phyloP scores from a whole-genome alignment of 2,329 filamentous ascomycete genomes.

The Elsinoe australis region DNA sequence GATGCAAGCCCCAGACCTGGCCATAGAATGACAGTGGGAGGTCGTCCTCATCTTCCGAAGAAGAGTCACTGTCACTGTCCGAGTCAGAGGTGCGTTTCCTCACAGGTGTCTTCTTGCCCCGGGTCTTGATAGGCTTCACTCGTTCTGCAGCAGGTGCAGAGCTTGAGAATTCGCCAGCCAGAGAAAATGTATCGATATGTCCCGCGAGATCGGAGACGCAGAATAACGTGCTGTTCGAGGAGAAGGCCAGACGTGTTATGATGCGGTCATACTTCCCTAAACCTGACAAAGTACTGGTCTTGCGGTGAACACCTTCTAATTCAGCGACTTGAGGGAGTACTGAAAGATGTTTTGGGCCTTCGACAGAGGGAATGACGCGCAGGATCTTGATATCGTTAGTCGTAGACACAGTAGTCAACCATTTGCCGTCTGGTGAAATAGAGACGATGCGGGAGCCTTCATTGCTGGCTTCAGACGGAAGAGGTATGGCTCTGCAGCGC shows the following conservation, averaged over 20 bases:
- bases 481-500: constrained; percentile 60
- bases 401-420: constrained; percentile 52
- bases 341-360: constrained; percentile 32
- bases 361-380: constrained; percentile 41
- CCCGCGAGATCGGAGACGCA: constrained; percentile 76
- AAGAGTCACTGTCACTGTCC: constrained; percentile 32
- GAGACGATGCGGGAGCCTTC: constrained; percentile 62
- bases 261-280: constrained; percentile 67
- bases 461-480: constrained; percentile 50
- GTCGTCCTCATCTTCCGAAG: constrained; percentile 39
- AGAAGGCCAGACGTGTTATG: constrained; percentile 69
- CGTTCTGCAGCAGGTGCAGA: constrained; percentile 37
- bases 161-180: constrained; percentile 51
- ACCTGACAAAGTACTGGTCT: constrained; percentile 26
- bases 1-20: constrained; percentile 68
- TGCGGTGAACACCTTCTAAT: constrained; percentile 34
- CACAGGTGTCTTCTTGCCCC: constrained; percentile 19
- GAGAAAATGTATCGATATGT: constrained; percentile 77
- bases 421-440: constrained; percentile 62
- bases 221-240: constrained; percentile 69
- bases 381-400: constrained; percentile 40
- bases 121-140: constrained; percentile 23
- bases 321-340: constrained; percentile 34
- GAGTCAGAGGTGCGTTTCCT: constrained; percentile 13
- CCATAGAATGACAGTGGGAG: constrained; percentile 45